Evolutionary conservation across 78 protist species (phyloP).

Genomic region (Dictyostelium firmibasis): DNA sequence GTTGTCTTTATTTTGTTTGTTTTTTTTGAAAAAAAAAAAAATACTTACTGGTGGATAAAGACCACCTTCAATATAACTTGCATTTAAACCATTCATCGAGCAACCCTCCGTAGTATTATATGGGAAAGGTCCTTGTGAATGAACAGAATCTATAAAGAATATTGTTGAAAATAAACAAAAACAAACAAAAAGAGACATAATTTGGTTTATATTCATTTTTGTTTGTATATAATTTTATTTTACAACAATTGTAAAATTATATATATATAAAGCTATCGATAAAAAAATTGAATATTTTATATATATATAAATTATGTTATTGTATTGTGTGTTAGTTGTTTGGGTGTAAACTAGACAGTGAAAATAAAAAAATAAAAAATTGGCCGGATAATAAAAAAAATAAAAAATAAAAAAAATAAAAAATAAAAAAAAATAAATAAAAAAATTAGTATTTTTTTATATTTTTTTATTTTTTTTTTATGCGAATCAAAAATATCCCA

Average conservation of each 20-base stretch:
- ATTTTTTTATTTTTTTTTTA: too few species aligned
- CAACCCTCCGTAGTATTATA: not conserved
- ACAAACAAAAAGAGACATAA: constrained; percentile 35
- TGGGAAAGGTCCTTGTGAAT: constrained; percentile 18
- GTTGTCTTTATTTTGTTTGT: not conserved
- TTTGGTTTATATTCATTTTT: constrained; percentile 16
- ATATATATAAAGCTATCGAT: not conserved
- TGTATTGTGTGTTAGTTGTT: not conserved
- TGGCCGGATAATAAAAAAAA: not conserved
- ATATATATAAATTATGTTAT: not conserved
- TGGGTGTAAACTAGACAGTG: not conserved
- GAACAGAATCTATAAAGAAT: not conserved
- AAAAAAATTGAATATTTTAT: not conserved
- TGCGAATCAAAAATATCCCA: not conserved
- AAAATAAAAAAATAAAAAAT: too few species aligned
- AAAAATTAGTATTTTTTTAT: too few species aligned
- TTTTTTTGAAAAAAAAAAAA: not conserved
- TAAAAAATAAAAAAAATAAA: not conserved
- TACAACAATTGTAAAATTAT: not conserved
- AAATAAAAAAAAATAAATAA: too few species aligned
- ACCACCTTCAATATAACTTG: not conserved
- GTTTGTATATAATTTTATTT: not conserved
- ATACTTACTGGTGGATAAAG: not conserved
- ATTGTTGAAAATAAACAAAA: not conserved
- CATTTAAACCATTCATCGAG: constrained; percentile 14